Evolutionary conservation across 1,284 basidiomycete species (phyloP), one percentile per base, ranked within the genome.

Genomic region (Irpex sp.): DNA sequence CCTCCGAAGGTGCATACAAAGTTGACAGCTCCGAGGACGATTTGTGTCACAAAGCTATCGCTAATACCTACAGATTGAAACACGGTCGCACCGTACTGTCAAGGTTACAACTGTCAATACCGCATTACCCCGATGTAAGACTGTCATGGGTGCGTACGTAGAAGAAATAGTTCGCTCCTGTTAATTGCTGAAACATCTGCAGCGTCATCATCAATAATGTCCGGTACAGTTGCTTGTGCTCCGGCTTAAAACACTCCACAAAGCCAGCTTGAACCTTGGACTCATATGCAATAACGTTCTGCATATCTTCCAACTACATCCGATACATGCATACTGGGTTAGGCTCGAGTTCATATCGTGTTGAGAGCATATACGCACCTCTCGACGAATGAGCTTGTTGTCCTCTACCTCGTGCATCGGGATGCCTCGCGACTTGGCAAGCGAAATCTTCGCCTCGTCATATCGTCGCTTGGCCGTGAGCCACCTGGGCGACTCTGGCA

Each of bases 401-500:
- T 76, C 72, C 1, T 74, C 69, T 4, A 77, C 80, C 55, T 82
- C 79, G 13, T 71, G 67, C 0, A 64, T 67, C 5, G 78, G 72
- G 31, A 87, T 74, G 66, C 89, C 89, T 54, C 88, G 83, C 1
- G 85, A 76, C 13, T 81, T 76, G 0, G 86, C 85, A 54, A 92
- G 75, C 5, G 85, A 78, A 13, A 67, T 66, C 33, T 78, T 78
- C 2, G 86, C 87, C 62, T 88, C 81, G 35, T 86, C 83, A 51
- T 76, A 69, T 35, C 79, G 78, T 15, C 80, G 83, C 31, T 78
- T 79, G 0, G 75, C 67, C 59, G 82, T 78, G 66, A 90, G 81
- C 90, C 90, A 92, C 77, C 85, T 75, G n/a, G 90, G 90, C 56
- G 82, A 84, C 73, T 92, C 90, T 19, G 90, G 91, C 85, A 92